A percentile compares a stretch with the other conserved stretches of the same genome.
These are phyloP conservation scores for Neoboletus magnificus DNA, from an alignment of 768 basidiomycete species.

Conservation along the genomic window DNA sequence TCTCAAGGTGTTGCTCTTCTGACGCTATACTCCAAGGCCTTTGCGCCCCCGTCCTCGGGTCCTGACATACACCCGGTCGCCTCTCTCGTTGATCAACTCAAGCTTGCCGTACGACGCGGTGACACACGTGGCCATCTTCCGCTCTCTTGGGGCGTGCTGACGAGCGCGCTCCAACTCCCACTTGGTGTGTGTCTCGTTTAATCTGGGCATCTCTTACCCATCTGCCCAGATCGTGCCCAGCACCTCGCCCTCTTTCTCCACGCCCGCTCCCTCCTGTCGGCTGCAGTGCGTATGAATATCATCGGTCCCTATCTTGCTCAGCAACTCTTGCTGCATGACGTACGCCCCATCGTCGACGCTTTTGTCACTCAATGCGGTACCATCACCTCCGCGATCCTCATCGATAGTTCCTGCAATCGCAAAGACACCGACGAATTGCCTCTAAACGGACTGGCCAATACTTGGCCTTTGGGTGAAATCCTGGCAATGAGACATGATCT, in stretches of 20 bases:
- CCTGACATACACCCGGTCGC: slow-evolving; percentile 8
- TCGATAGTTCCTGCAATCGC: slow-evolving; percentile 1
- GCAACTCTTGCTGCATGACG: slow-evolving; percentile 73
- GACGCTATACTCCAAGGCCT: slow-evolving; percentile 80
- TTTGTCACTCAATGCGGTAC: slow-evolving; percentile 45
- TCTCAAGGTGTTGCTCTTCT: slow-evolving; percentile 92
- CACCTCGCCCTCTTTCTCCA: slow-evolving; percentile 93
- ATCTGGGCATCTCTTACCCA: background rate
- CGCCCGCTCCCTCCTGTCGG: slow-evolving; percentile 84
- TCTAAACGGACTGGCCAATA: slow-evolving; percentile 72
- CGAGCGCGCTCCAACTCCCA: slow-evolving; percentile 68
- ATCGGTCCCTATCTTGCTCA: slow-evolving; percentile 93
- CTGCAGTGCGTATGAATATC: slow-evolving; percentile 86
- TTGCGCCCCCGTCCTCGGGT: slow-evolving; percentile 50
- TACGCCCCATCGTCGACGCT: slow-evolving; percentile 61
- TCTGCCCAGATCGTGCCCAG: slow-evolving; percentile 64
- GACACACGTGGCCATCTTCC: slow-evolving; percentile 80
- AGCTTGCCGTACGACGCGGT: slow-evolving; percentile 61
- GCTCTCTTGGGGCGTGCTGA: slow-evolving; percentile 86
- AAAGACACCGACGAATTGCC: slow-evolving; percentile 18
- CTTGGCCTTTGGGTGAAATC: slow-evolving; percentile 96
- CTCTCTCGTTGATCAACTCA: slow-evolving; percentile 62
- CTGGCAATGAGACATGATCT: slow-evolving; percentile 87
- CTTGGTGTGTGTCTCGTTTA: slow-evolving; percentile 48
- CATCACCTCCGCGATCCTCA: slow-evolving; percentile 47